phyloP scores from a whole-genome alignment of 306 rosid genomes.

The Casuarina equisetifolia region DNA sequence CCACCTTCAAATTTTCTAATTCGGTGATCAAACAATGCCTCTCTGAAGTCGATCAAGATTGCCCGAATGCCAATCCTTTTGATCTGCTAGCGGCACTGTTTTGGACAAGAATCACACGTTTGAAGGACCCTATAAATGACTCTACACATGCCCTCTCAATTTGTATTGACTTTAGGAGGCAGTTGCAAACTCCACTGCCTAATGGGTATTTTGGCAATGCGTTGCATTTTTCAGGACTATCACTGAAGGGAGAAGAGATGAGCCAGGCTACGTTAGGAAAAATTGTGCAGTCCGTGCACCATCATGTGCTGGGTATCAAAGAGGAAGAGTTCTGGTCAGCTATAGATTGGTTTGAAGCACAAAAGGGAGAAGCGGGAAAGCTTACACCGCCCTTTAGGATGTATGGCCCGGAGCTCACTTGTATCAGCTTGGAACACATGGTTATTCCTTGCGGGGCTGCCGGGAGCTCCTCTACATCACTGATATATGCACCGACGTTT shows the following conservation, averaged over 20 bases:
- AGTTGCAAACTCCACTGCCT: constrained; percentile 31
- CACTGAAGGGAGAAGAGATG: constrained; percentile 20
- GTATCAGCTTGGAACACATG: constrained; percentile 61
- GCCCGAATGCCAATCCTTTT: constrained; percentile 55
- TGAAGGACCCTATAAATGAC: constrained; percentile 23
- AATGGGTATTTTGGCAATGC: constrained; percentile 64
- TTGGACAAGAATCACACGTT: constrained; percentile 44
- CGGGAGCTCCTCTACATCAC: neutral
- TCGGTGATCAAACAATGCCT: constrained; percentile 41
- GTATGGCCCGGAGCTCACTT: constrained; percentile 59
- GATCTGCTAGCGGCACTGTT: constrained; percentile 62
- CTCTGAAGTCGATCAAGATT: constrained; percentile 13
- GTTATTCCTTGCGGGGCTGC: neutral
- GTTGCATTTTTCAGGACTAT: constrained; percentile 47
- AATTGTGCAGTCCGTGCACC: constrained; percentile 34
- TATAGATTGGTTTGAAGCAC: constrained; percentile 43
- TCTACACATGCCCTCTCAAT: constrained; percentile 39
- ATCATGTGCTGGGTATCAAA: constrained; percentile 31
- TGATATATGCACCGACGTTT: constrained; percentile 44
- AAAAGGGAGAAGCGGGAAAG: constrained; percentile 36
- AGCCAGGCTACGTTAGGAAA: constrained; percentile 15
- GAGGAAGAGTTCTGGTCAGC: constrained; percentile 37
- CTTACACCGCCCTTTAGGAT: constrained; percentile 27
- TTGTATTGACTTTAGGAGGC: constrained; percentile 50
- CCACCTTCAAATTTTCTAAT: constrained; percentile 57